phyloP scores from a whole-genome alignment of 805 yeast genomes.

The Scheffersomyces amazonensis region DNA sequence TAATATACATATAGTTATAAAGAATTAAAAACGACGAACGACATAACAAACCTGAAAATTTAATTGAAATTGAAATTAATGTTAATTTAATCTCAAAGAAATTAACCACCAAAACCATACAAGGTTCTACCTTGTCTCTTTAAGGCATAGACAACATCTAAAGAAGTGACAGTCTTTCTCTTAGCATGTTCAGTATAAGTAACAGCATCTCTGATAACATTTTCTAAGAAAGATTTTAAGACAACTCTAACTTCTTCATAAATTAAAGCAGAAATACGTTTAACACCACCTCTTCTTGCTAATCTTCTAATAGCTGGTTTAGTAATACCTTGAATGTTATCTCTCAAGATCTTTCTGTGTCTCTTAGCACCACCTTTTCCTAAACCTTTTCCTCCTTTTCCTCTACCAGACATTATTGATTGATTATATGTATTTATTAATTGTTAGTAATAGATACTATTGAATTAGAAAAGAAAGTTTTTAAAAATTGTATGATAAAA shows the following conservation, averaged over 20 bases:
- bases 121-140: slow-evolving; percentile 99
- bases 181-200: slow-evolving; percentile 99
- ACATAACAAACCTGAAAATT: background rate
- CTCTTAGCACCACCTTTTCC: slow-evolving; percentile 99
- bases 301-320: slow-evolving; percentile 99
- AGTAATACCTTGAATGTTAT: slow-evolving; percentile 99
- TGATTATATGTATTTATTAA: slow-evolving; percentile 8
- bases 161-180: slow-evolving; percentile 99
- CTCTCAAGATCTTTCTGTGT: slow-evolving; percentile 99
- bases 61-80: slow-evolving; percentile 2
- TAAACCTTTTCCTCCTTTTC: slow-evolving; percentile 99
- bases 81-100: no score
- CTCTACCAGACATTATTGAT: slow-evolving; percentile 91
- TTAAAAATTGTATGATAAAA: background rate
- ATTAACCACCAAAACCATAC: slow-evolving; percentile 99
- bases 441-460: background rate
- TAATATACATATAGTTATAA: slow-evolving; percentile 2
- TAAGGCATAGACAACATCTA: slow-evolving; percentile 98
- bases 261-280: slow-evolving; percentile 98
- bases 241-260: slow-evolving; percentile 99
- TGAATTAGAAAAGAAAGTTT: background rate
- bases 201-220: slow-evolving; percentile 98
- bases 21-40: background rate
- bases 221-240: slow-evolving; percentile 91
- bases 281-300: slow-evolving; percentile 99